phyloP scores from a whole-genome alignment of 225 moss, liverwort and hornwort species.

The Polytrichum commune region DNA sequence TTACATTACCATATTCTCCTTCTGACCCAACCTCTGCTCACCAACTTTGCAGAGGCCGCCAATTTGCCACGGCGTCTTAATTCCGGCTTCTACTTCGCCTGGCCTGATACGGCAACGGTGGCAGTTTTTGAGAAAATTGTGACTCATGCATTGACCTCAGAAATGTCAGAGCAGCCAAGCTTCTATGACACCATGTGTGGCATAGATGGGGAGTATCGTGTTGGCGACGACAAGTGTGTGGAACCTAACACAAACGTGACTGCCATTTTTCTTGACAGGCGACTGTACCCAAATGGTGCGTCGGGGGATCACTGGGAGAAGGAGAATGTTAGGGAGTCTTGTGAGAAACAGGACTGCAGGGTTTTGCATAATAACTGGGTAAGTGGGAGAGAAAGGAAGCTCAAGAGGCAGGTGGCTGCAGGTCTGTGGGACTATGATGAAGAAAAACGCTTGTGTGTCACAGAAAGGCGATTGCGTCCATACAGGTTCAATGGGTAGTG shows the following conservation, averaged over 20 bases:
- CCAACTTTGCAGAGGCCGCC: conserved; percentile 58
- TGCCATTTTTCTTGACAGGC: conserved; percentile 71
- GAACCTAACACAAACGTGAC: conserved; percentile 78
- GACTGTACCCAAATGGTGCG: conserved; percentile 78
- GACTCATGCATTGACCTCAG: conserved; percentile 57
- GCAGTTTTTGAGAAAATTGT: conserved; percentile 69
- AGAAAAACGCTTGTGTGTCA: conserved; percentile 51
- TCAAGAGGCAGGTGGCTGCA: conserved; percentile 69
- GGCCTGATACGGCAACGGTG: conserved; percentile 71
- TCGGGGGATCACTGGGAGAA: conserved; percentile 65
- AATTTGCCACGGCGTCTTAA: conserved; percentile 84
- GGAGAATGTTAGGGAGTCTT: conserved; percentile 52
- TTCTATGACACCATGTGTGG: conserved; percentile 96
- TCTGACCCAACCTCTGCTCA: conserved; percentile 1
- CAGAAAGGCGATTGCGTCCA: neutral
- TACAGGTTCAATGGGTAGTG: too few relatives aligned
- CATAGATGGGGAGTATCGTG: conserved; percentile 43
- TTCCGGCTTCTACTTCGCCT: conserved; percentile 91
- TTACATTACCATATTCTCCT: too few relatives aligned
- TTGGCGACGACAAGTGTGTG: conserved; percentile 58
- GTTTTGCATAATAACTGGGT: conserved; percentile 96
- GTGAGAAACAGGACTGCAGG: conserved; percentile 60
- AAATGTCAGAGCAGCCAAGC: conserved; percentile 93
- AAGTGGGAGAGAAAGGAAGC: conserved; percentile 61
- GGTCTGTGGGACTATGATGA: conserved; percentile 94